Percentiles rank a stretch among this genome's conserved stretches.
These are phyloP conservation scores for Trichoderma atroviride DNA, from an alignment of 2,329 filamentous ascomycete genomes.

Conservation along the genomic window DNA sequence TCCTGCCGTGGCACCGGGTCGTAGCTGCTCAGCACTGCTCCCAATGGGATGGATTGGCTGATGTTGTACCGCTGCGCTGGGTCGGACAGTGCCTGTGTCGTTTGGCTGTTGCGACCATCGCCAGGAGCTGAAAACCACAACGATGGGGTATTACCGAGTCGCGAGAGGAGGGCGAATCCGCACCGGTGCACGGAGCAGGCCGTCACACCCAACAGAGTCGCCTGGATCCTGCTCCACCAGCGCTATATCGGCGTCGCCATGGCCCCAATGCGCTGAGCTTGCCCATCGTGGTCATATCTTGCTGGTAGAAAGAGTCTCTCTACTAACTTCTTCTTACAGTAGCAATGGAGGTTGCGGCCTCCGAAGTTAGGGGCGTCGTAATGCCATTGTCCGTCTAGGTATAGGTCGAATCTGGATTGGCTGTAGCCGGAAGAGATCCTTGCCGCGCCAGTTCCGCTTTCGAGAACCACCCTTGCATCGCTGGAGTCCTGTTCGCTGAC, in stretches of 20 bases:
- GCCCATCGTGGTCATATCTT: constrained; percentile 1
- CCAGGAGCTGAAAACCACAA: constrained; percentile 19
- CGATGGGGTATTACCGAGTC: constrained; percentile 1
- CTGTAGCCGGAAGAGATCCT: constrained; percentile 13
- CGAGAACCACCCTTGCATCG: constrained; percentile 17
- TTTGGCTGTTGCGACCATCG: constrained; percentile 3
- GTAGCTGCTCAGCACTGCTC: constrained; percentile 4
- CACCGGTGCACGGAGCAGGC: background rate
- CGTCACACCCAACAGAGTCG: constrained; percentile 5
- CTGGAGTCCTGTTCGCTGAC: background rate
- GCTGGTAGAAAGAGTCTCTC: background rate
- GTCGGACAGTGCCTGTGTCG: constrained; percentile 21
- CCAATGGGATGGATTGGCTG: constrained; percentile 22
- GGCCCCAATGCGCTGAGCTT: background rate
- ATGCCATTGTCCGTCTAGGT: background rate
- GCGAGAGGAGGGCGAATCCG: constrained; percentile 1
- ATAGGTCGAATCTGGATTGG: constrained; percentile 10
- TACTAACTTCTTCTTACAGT: background rate
- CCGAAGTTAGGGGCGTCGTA: background rate
- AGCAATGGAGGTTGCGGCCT: background rate
- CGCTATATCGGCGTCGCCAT: constrained; percentile 5
- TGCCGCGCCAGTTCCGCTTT: constrained; percentile 7
- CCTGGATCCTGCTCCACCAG: background rate
- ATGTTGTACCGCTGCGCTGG: constrained; percentile 16
- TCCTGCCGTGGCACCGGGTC: constrained; percentile 23